These are phyloP conservation scores for Zygoascus hellenicus DNA, from an alignment of 1,139 yeast genomes.

Conservation along the genomic window DNA sequence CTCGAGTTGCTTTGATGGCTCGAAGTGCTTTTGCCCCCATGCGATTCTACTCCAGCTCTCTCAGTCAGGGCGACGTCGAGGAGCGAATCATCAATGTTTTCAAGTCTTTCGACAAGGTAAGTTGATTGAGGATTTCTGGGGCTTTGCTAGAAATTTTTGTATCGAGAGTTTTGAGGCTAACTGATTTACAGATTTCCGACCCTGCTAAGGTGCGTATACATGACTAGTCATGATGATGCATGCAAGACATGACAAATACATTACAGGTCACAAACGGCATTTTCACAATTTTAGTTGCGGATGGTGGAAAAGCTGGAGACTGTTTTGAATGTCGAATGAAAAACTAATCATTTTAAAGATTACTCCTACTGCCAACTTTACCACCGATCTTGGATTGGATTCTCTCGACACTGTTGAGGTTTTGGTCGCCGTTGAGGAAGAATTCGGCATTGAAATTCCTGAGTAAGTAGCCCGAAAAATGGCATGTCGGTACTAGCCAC, in stretches of 20 bases:
- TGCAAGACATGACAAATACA: too few species aligned
- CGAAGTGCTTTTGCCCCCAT: conserved; percentile 11
- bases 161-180: not conserved
- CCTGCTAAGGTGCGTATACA: conserved; percentile 21
- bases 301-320: not conserved
- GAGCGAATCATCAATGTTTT: conserved; percentile 73
- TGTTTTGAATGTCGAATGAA: not conserved
- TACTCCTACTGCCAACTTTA: conserved; percentile 54
- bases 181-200: conserved; percentile 20
- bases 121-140: conserved; percentile 15
- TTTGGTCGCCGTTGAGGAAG: conserved; percentile 82
- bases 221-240: too few species aligned
- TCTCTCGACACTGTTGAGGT: conserved; percentile 86
- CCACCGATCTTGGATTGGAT: conserved; percentile 77
- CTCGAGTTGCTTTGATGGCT: conserved; percentile 9
- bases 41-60: conserved; percentile 54
- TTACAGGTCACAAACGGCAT: too few species aligned
- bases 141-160: not conserved
- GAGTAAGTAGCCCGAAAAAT: conserved; percentile 37
- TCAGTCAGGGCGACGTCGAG: conserved; percentile 65
- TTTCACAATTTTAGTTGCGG: not conserved
- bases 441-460: conserved; percentile 60
- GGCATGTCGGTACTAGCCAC: not conserved
- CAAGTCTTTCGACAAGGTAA: conserved; percentile 72
- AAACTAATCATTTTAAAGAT: conserved; percentile 38